phyloP scores from a whole-genome alignment of 768 basidiomycete genomes.

The Xerocomellus intermedius region DNA sequence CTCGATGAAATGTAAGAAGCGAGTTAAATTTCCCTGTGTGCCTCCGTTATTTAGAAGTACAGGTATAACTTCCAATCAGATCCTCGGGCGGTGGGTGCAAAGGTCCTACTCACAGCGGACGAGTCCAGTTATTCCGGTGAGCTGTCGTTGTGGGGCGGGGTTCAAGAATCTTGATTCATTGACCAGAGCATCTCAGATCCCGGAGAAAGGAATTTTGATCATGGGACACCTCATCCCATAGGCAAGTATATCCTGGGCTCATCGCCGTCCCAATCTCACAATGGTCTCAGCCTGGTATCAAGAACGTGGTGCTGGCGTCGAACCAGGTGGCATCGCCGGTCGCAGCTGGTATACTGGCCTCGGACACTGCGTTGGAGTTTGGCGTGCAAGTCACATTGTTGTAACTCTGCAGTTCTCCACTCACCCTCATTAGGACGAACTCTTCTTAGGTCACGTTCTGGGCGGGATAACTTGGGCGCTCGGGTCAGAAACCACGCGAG shows the following conservation, averaged over 20 bases:
- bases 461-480: constrained; percentile 76
- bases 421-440: constrained; percentile 47
- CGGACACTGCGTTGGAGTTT: constrained; percentile 77
- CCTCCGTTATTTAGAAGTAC: constrained; percentile 11
- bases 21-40: not conserved
- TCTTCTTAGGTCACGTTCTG: constrained; percentile 71
- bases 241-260: constrained; percentile 39
- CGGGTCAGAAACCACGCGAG: constrained; percentile 66
- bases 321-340: constrained; percentile 49
- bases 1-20: constrained; percentile 57
- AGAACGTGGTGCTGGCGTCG: constrained; percentile 66
- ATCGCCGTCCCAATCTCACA: constrained; percentile 1
- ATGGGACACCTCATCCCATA: constrained; percentile 76
- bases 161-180: not conserved
- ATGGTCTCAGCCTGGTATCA: constrained; percentile 75
- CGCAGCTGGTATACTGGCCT: constrained; percentile 84
- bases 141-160: constrained; percentile 14
- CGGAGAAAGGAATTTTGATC: constrained; percentile 46
- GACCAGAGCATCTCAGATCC: constrained; percentile 18
- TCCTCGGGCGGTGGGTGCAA: constrained; percentile 61
- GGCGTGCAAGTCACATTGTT: constrained; percentile 49
- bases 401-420: not conserved
- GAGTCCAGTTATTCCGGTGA: constrained; percentile 61
- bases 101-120: constrained; percentile 61
- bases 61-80: constrained; percentile 76